Evolutionary conservation across 116 monocot genomes (phyloP), one percentile per base, ranked within the genome.

Genomic region (Dioscorea cayenensis): DNA sequence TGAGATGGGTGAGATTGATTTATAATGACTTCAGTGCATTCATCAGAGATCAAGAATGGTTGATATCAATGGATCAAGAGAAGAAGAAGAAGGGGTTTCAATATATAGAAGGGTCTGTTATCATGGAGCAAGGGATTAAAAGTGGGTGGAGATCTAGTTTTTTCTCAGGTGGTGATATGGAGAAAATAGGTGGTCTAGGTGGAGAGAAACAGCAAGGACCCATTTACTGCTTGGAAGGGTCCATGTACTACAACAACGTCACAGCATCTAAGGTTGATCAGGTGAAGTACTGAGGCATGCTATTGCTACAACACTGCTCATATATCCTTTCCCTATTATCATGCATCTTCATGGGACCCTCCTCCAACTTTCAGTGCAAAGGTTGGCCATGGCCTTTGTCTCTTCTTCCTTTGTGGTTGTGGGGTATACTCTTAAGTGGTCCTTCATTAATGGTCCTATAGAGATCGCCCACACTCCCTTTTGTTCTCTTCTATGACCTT

Each of bases 151-250:
- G 89, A 32, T 89, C 65, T 17, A 23, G 49, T 29, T 55, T 70
- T 13, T 65, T 65, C 65, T 32, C 38, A n/a, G 66, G 66, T 29
- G 4, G 2, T 3, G 90, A 85, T 63, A 16, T 80, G 28, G 55
- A 17, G 6, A 81, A 78, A 69, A 83, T 89, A 19, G 60, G 50
- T 16, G 51, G 49, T 3, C 81, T 89, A 0, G 72, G 63, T 2
- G 71, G 75, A 5, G 43, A 43, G 43, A 43, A 43, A 8, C 20
- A 28, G 23, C 28, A 67, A 20, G 70, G 67, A 0, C 65, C 67
- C 19, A 64, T 89, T n/a, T 93, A 89, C 81, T 84, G 78, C 77
- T 59, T 93, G 18, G 93, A 93, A 76, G 85, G 38, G 6, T 66
- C 77, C 35, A 65, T 83, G 43, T 84, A 89, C 77, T 87, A 84